A percentile compares a stretch with the other conserved stretches of the same genome.
These are phyloP conservation scores for Schizosaccharomyces versatilis DNA, from an alignment of 1,139 yeast species.

Conservation along the genomic window DNA sequence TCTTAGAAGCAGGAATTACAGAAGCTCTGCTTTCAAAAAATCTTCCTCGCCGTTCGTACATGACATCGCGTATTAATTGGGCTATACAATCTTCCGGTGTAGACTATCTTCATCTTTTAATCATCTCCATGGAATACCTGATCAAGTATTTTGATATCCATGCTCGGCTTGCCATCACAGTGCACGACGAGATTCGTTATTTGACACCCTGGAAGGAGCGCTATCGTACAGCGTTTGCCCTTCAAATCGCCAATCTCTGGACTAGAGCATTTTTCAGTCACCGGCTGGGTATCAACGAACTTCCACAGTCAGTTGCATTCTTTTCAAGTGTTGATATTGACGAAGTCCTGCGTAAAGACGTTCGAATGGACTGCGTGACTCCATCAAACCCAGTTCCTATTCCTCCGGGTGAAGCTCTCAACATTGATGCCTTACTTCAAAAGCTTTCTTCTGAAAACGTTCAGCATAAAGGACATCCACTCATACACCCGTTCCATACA, in stretches of 20 bases:
- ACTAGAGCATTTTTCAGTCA: conserved; percentile 90
- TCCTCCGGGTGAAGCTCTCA: conserved; percentile 56
- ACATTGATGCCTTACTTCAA: conserved; percentile 32
- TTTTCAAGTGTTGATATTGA: conserved; percentile 89
- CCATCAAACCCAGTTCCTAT: conserved; percentile 62
- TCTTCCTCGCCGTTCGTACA: conserved; percentile 40
- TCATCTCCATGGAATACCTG: conserved; percentile 75
- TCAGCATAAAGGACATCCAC: too few species aligned
- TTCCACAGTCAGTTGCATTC: conserved; percentile 65
- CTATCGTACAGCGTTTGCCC: conserved; percentile 53
- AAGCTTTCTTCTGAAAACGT: conserved; percentile 11
- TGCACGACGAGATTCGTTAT: conserved; percentile 85
- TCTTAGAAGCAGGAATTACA: conserved; percentile 81
- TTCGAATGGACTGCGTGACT: conserved; percentile 66
- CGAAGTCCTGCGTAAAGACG: conserved; percentile 70
- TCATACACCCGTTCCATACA: too few species aligned
- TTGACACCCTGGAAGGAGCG: conserved; percentile 51
- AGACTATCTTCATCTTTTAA: conserved; percentile 68
- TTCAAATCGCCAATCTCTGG: conserved; percentile 85
- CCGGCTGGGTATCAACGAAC: conserved; percentile 66
- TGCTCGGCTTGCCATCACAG: conserved; percentile 67
- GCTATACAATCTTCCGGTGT: conserved; percentile 96
- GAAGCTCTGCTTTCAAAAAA: conserved; percentile 51
- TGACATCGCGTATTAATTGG: conserved; percentile 92
- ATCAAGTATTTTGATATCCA: conserved; percentile 40